phyloP scores from a whole-genome alignment of 345 rosid genomes.

The Eucalyptus lansdowneana region DNA sequence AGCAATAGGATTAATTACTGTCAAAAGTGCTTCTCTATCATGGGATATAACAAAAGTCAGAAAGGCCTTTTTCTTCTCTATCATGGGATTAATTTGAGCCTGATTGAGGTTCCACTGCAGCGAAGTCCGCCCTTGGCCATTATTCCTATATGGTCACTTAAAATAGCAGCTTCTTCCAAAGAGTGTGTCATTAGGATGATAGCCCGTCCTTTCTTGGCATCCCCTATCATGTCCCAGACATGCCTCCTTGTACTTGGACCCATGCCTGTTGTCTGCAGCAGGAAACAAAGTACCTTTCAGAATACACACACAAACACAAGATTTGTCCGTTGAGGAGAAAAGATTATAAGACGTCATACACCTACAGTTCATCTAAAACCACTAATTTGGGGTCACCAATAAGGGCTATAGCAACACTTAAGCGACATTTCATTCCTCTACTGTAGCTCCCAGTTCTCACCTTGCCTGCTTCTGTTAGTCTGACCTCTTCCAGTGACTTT shows the following conservation, averaged over 20 bases:
- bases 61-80: constrained; percentile 60
- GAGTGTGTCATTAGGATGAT: constrained; percentile 88
- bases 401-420: constrained; percentile 86
- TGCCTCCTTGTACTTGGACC: constrained; percentile 93
- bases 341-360: neutral
- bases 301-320: neutral
- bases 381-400: constrained; percentile 82
- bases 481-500: constrained; percentile 65
- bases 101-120: constrained; percentile 81
- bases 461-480: constrained; percentile 47
- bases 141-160: constrained; percentile 85
- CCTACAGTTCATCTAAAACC: constrained; percentile 77
- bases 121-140: constrained; percentile 95
- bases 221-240: constrained; percentile 86
- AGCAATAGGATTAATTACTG: constrained; percentile 20
- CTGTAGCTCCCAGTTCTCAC: constrained; percentile 85
- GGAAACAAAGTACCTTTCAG: neutral
- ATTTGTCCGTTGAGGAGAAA: neutral
- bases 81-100: constrained; percentile 63
- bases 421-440: constrained; percentile 96
- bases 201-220: constrained; percentile 75
- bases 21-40: constrained; percentile 53
- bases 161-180: constrained; percentile 89
- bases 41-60: constrained; percentile 82
- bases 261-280: constrained; percentile 81